Percentiles rank a stretch among this genome's conserved stretches.
phyloP scores from a whole-genome alignment of 1,139 yeast species.

The Saccharomyces hybrid region DNA sequence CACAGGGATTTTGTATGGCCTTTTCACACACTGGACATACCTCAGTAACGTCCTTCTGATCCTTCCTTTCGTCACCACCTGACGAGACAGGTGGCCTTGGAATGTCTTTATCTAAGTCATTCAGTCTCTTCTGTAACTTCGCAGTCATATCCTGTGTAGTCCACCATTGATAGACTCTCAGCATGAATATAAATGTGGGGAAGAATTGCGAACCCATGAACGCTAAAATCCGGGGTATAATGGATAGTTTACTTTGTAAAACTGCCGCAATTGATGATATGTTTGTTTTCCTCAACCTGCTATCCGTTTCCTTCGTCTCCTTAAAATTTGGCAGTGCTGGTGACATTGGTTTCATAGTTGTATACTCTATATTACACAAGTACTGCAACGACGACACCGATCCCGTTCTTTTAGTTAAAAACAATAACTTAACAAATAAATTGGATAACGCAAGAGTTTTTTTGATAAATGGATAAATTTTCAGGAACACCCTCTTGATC shows the following conservation, averaged over 20 bases:
- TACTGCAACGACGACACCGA: constrained; percentile 60
- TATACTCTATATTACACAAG: constrained; percentile 56
- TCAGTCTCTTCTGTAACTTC: constrained; percentile 49
- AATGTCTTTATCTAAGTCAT: constrained; percentile 42
- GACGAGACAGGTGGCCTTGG: constrained; percentile 37
- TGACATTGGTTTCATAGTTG: constrained; percentile 43
- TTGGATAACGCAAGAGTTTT: constrained; percentile 44
- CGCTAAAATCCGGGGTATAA: constrained; percentile 37
- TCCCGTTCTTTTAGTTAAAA: constrained; percentile 59
- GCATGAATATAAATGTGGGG: constrained; percentile 42
- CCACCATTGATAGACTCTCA: constrained; percentile 85
- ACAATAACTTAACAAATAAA: constrained; percentile 55
- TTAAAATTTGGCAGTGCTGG: constrained; percentile 11
- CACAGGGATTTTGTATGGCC: constrained; percentile 67
- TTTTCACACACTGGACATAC: constrained; percentile 69
- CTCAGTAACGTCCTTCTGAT: constrained; percentile 9
- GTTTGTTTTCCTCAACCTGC: constrained; percentile 45
- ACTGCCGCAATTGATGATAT: constrained; percentile 36
- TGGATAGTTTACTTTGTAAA: constrained; percentile 34
- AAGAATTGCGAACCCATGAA: constrained; percentile 44
- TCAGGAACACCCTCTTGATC: constrained; percentile 50
- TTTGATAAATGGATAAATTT: constrained; percentile 54
- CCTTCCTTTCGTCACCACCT: constrained; percentile 28
- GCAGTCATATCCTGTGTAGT: constrained; percentile 67
- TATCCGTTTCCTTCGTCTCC: constrained; percentile 43